Conservation (phyloP, 768 basidiomycete species). For the Gyrodon lividus region DNA sequence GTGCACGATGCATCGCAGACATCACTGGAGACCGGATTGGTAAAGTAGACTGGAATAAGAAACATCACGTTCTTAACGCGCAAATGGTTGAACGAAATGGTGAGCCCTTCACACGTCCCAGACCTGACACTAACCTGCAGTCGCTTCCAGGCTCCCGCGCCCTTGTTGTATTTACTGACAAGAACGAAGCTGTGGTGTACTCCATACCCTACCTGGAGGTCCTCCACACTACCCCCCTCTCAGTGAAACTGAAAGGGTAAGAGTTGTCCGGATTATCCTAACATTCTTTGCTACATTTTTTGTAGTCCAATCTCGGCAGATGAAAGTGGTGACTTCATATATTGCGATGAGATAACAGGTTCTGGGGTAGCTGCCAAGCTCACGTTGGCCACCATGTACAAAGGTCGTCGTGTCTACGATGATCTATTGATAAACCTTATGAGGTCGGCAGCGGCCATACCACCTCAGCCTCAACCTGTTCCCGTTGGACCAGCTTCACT, state of each 20-base stretch:
- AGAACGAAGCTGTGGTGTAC: slow-evolving; percentile 49
- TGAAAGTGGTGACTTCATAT: slow-evolving; percentile 54
- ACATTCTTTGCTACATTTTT: neutral
- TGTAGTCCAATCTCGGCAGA: slow-evolving; percentile 43
- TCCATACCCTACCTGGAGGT: slow-evolving; percentile 63
- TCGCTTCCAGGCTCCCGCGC: slow-evolving; percentile 45
- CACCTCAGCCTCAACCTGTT: slow-evolving; percentile 62
- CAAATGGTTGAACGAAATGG: slow-evolving; percentile 64
- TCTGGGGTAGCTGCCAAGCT: slow-evolving; percentile 37
- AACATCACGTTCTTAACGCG: slow-evolving; percentile 47
- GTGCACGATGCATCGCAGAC: slow-evolving; percentile 54
- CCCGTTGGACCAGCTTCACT: slow-evolving; percentile 56
- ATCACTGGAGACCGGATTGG: slow-evolving; percentile 66
- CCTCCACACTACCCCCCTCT: slow-evolving; percentile 44
- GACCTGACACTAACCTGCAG: neutral
- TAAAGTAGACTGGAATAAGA: slow-evolving; percentile 65
- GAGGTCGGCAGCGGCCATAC: slow-evolving; percentile 39
- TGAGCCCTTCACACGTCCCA: slow-evolving; percentile 30
- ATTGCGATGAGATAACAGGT: slow-evolving; percentile 37
- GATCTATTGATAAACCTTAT: slow-evolving; percentile 53
- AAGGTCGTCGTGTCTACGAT: slow-evolving; percentile 50
- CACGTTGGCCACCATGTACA: slow-evolving; percentile 59
- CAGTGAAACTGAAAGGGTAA: slow-evolving; percentile 11
- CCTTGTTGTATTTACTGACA: slow-evolving; percentile 56
- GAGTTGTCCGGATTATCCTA: neutral